phyloP scores from a whole-genome alignment of 129 eudicot species.

The Lactuca sativa region DNA sequence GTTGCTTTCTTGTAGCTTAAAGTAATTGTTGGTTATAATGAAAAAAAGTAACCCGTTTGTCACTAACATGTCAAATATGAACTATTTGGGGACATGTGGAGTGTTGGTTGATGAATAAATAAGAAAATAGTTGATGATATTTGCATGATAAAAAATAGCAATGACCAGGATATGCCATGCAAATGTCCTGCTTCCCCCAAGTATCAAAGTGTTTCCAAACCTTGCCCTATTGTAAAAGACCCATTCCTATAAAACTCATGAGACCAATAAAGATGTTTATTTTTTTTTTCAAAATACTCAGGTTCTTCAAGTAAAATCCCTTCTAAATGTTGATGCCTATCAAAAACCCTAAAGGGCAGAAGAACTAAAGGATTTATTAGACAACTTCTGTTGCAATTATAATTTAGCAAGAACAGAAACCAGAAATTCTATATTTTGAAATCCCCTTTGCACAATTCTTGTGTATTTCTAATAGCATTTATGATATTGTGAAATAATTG shows the following conservation, averaged over 20 bases:
- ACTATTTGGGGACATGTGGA: not conserved
- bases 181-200: too few species aligned
- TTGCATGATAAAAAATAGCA: not conserved
- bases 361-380: not conserved
- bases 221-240: not conserved
- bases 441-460: not conserved
- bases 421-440: not conserved
- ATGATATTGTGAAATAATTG: not conserved
- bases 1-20: not conserved
- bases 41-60: not conserved
- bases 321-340: not conserved
- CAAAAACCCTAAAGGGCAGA: not conserved
- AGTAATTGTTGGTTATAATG: not conserved
- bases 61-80: slow-evolving; percentile 1
- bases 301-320: slow-evolving; percentile 1
- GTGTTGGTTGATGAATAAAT: not conserved
- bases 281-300: not conserved
- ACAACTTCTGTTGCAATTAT: not conserved
- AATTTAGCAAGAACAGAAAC: not conserved
- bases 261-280: not conserved
- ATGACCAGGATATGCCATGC: not conserved
- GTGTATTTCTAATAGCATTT: not conserved
- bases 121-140: not conserved
- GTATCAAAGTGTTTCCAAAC: not conserved
- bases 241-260: too few species aligned